Evolutionary conservation across 1,139 yeast species (phyloP), one percentile per base, ranked within the genome.

Genomic region (Candida sp.): DNA sequence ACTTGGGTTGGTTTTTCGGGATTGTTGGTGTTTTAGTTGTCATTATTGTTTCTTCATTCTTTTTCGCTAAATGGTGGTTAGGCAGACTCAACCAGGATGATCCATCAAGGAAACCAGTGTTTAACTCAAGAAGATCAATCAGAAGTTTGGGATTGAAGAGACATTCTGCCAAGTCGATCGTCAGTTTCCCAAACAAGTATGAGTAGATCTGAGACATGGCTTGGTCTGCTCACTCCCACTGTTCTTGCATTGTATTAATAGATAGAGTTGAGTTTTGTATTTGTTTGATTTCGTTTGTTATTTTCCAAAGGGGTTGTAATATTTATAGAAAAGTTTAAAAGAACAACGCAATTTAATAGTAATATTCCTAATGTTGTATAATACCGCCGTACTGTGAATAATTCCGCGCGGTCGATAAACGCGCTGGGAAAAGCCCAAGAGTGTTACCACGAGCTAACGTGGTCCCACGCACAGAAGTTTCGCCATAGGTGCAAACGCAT

Each of bases 141-240:
- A 73, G 69, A 52, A 78, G 81, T 53, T 73, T 79, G 52, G 75
- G 80, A 17, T 68, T 81, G 56, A 75, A 75, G 46, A 66, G 68
- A 50, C 63, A 63, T 42, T 63, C 66, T 8, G 64, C 63, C 44
- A 72, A 72, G 54, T 72, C 79, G 3, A 66, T 77, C 9, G 63
- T 73, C 38, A 77, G 80, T 54, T 72, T 73, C 58, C 78, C 80
- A 3, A 73, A 75, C 48, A 70, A 73, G 50, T 67, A 67, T 53
- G 75, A 70, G 22, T 67, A 57, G 17, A 17, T 17, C 17, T 17
- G 17, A 17, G 17, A 17, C 17, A 17, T 17, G 17, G 17, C 17
- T 17, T 17, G 17, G 17, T 17, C 17, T 17, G 17, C 17, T 17
- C 17, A 17, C 17, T 17, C 17, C 17, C 17, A 17, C 17, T 17